A percentile compares a stretch with the other conserved stretches of the same genome.
Conservation (phyloP, 2,329 filamentous ascomycete species). For the Stachybotrys elegans region DNA sequence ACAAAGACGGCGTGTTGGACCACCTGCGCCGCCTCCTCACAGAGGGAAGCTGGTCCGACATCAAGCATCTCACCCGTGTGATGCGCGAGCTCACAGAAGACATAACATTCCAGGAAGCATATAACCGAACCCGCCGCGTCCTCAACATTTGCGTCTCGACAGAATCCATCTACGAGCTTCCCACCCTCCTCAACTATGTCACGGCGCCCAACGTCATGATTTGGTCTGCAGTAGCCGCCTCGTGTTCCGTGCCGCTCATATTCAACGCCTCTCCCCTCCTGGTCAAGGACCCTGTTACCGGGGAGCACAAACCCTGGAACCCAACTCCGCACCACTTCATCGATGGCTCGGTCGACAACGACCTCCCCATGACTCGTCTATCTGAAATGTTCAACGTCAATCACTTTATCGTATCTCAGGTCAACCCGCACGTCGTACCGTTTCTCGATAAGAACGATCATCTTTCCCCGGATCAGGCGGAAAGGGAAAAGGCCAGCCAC, state of each 20-base stretch:
- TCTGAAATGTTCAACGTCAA: slow-evolving; percentile 98
- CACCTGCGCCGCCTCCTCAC: slow-evolving; percentile 71
- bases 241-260: slow-evolving; percentile 84
- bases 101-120: slow-evolving; percentile 91
- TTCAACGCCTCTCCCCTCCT: slow-evolving; percentile 76
- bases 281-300: slow-evolving; percentile 79
- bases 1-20: slow-evolving; percentile 57
- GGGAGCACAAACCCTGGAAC: slow-evolving; percentile 76
- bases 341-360: slow-evolving; percentile 91
- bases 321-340: slow-evolving; percentile 83
- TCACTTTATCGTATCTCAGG: slow-evolving; percentile 95
- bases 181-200: slow-evolving; percentile 83
- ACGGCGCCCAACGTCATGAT: slow-evolving; percentile 93
- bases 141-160: slow-evolving; percentile 93
- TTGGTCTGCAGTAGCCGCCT: slow-evolving; percentile 94
- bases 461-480: slow-evolving; percentile 30
- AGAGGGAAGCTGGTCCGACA: slow-evolving; percentile 81
- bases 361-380: slow-evolving; percentile 83
- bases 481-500: slow-evolving; percentile 19
- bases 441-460: slow-evolving; percentile 75
- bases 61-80: slow-evolving; percentile 71
- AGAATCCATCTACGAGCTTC: slow-evolving; percentile 80
- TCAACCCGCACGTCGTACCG: slow-evolving; percentile 89
- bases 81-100: slow-evolving; percentile 80
- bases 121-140: slow-evolving; percentile 87